A percentile compares a stretch with the other conserved stretches of the same genome.
Conservation (phyloP, 352 stramenopile species). For the Phytophthora melonis region DNA sequence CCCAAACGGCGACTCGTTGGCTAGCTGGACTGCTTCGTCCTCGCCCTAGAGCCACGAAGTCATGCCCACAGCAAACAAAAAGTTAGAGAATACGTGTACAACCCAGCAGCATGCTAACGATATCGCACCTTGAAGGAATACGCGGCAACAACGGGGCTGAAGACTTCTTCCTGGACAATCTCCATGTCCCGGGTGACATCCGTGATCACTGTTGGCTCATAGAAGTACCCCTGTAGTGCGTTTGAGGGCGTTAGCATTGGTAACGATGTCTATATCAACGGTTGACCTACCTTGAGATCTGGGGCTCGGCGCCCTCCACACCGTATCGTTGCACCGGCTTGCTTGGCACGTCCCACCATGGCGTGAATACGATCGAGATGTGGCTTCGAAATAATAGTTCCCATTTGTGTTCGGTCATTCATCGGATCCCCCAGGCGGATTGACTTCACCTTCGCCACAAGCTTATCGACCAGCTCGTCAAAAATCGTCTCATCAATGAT, state of each 20-base stretch:
- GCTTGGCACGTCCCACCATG: conserved; percentile 80
- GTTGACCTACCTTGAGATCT: conserved; percentile 36
- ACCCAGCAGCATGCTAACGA: not conserved
- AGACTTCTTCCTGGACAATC: conserved; percentile 90
- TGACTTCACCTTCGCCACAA: conserved; percentile 60
- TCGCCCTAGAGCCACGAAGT: conserved; percentile 52
- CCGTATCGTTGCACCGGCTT: conserved; percentile 80
- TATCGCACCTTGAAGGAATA: conserved; percentile 50
- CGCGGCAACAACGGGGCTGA: conserved; percentile 80
- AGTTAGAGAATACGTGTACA: not conserved
- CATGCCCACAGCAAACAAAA: not conserved
- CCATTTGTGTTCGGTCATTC: conserved; percentile 62
- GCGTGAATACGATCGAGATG: conserved; percentile 70
- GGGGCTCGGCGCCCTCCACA: conserved; percentile 72
- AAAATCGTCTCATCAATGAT: conserved; percentile 86
- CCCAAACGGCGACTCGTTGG: conserved; percentile 87
- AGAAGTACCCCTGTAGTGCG: conserved; percentile 83
- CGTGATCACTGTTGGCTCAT: conserved; percentile 92
- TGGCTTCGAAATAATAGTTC: conserved; percentile 71
- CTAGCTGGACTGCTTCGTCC: conserved; percentile 74
- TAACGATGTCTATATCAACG: not conserved
- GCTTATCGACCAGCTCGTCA: conserved; percentile 75
- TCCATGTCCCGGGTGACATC: conserved; percentile 70
- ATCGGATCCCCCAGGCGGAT: conserved; percentile 70
- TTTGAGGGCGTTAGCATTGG: not conserved